Percentiles rank a stretch among this genome's conserved stretches.
Evolutionary conservation across 1,139 yeast genomes (phyloP).

Genomic region (Pichia terricola): DNA sequence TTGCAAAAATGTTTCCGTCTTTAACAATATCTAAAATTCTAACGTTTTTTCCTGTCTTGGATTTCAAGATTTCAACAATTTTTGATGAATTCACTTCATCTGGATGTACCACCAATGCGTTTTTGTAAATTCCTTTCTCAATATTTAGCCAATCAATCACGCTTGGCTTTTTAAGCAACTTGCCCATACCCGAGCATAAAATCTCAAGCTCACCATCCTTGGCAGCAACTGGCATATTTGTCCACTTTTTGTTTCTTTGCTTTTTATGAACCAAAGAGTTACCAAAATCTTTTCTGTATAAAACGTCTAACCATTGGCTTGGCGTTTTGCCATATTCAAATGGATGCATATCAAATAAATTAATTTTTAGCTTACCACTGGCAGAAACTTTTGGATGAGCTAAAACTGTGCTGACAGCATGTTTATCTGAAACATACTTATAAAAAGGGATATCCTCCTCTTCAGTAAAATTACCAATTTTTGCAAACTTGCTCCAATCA

Average conservation of each 20-base stretch:
- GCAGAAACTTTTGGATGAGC: conserved; percentile 12
- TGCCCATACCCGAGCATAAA: conserved; percentile 17
- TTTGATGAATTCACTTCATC: conserved; percentile 18
- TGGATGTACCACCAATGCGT: conserved; percentile 18
- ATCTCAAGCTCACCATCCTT: conserved; percentile 19
- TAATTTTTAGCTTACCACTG: conserved; percentile 5
- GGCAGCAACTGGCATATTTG: conserved; percentile 11
- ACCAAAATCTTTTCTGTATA: conserved; percentile 16
- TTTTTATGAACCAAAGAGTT: conserved; percentile 16
- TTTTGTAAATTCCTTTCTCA: conserved; percentile 2
- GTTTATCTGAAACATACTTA: conserved; percentile 15
- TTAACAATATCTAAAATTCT: conserved; percentile 8
- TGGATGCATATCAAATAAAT: conserved; percentile 18
- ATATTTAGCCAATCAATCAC: conserved; percentile 3
- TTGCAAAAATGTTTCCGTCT: conserved; percentile 13
- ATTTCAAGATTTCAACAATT: conserved; percentile 10
- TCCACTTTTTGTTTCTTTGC: conserved; percentile 19
- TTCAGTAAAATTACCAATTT: conserved; percentile 18
- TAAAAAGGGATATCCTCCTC: conserved; percentile 16
- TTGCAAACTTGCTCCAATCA: conserved; percentile 23
- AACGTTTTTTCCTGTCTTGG: conserved; percentile 6
- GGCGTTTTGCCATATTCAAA: conserved; percentile 17
- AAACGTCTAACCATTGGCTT: conserved; percentile 14
- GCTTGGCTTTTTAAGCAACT: conserved; percentile 12
- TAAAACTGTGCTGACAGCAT: conserved; percentile 18